A percentile compares a stretch with the other conserved stretches of the same genome.
Conservation (phyloP, 176 grass and related monocot species). For the Pontederia paniculata region DNA sequence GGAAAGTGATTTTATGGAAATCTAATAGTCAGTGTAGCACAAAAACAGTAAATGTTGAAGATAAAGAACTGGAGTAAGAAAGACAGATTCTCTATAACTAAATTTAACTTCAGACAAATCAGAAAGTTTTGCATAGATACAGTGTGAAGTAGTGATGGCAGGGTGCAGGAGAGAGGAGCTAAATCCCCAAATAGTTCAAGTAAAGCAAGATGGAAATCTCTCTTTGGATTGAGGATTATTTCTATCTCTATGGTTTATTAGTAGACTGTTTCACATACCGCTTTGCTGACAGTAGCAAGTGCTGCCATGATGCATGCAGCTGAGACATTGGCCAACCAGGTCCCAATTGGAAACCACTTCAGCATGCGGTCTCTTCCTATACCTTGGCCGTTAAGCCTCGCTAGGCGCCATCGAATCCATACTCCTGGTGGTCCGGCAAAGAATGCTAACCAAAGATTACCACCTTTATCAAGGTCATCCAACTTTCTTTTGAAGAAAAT, state of each 20-base stretch:
- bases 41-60: too few relatives aligned
- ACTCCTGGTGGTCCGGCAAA: slow-evolving; percentile 70
- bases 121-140: too few relatives aligned
- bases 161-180: too few relatives aligned
- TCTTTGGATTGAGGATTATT: too few relatives aligned
- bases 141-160: too few relatives aligned
- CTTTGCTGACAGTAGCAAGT: slow-evolving; percentile 50
- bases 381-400: slow-evolving; percentile 74
- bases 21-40: too few relatives aligned
- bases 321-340: slow-evolving; percentile 76
- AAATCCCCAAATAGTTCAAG: too few relatives aligned
- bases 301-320: slow-evolving; percentile 71
- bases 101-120: too few relatives aligned
- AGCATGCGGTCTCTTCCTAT: slow-evolving; percentile 39
- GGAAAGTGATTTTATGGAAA: background rate
- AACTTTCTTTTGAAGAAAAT: slow-evolving; percentile 44
- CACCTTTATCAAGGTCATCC: slow-evolving; percentile 26
- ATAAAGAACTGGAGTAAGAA: too few relatives aligned
- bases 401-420: slow-evolving; percentile 77
- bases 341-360: slow-evolving; percentile 87
- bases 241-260: too few relatives aligned
- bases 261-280: slow-evolving; percentile 18
- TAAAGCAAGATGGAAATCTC: too few relatives aligned
- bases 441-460: slow-evolving; percentile 66
- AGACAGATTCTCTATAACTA: too few relatives aligned